phyloP scores from a whole-genome alignment of 306 rosid genomes.

The Corylus avellana region DNA sequence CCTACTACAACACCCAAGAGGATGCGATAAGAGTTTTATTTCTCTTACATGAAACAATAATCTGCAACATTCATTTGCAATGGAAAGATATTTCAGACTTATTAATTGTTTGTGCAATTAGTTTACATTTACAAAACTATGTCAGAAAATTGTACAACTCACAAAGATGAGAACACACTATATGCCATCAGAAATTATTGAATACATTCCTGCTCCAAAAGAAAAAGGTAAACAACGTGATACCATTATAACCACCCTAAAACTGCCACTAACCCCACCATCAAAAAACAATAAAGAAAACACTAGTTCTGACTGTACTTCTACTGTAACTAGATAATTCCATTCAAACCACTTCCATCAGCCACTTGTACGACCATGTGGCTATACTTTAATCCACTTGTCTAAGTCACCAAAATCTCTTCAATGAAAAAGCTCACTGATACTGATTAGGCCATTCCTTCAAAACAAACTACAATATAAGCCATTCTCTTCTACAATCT shows the following conservation, averaged over 20 bases:
- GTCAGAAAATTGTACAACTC: background rate
- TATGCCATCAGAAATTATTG: background rate
- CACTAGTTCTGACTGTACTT: background rate
- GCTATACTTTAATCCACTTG: background rate
- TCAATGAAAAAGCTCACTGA: background rate
- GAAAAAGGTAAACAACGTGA: background rate
- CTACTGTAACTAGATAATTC: background rate
- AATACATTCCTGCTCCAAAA: too few species aligned
- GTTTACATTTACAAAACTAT: background rate
- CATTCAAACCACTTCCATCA: slow-evolving; percentile 1
- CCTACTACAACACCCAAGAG: background rate
- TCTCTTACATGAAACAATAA: background rate
- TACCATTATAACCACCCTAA: too few species aligned
- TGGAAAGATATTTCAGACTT: background rate
- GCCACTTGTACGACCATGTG: background rate
- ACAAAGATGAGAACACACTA: background rate
- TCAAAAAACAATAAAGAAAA: background rate
- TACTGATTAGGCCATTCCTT: background rate
- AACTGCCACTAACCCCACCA: background rate
- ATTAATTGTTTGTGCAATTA: background rate
- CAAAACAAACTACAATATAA: background rate
- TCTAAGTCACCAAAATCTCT: background rate
- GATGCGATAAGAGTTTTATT: background rate
- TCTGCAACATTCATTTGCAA: background rate
- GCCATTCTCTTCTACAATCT: background rate